Evolutionary conservation across 2,329 filamentous ascomycete species (phyloP).

Genomic region (Myrmaecium sp.): DNA sequence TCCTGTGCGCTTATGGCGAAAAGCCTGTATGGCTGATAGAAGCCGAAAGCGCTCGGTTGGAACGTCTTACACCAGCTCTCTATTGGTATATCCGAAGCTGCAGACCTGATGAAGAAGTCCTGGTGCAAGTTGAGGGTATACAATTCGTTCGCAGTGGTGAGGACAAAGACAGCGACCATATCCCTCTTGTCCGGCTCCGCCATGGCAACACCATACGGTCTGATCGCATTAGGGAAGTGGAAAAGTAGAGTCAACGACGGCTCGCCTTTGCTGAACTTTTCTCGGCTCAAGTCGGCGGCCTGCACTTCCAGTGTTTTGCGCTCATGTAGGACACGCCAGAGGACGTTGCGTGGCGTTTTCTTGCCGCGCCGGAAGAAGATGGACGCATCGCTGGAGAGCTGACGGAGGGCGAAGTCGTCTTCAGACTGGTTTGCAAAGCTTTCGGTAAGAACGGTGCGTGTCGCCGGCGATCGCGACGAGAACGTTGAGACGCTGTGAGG

Average conservation of each 20-base stretch:
- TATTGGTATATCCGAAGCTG: slow-evolving; percentile 55
- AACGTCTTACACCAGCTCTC: slow-evolving; percentile 61
- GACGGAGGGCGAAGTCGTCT: slow-evolving; percentile 51
- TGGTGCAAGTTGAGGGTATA: slow-evolving; percentile 72
- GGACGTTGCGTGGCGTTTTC: slow-evolving; percentile 63
- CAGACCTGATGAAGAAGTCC: slow-evolving; percentile 59
- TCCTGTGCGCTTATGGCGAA: slow-evolving; percentile 56
- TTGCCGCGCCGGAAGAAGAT: slow-evolving; percentile 70
- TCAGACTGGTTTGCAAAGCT: slow-evolving; percentile 41
- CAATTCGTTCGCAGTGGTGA: slow-evolving; percentile 63
- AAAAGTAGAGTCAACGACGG: slow-evolving; percentile 62
- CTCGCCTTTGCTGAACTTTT: slow-evolving; percentile 40
- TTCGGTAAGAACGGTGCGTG: slow-evolving; percentile 21
- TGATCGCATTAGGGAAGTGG: slow-evolving; percentile 55
- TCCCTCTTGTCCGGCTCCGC: slow-evolving; percentile 66
- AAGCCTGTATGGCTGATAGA: slow-evolving; percentile 67
- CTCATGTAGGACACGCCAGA: slow-evolving; percentile 79
- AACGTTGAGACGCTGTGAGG: slow-evolving; percentile 17
- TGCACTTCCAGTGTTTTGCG: slow-evolving; percentile 68
- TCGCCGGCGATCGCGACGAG: slow-evolving; percentile 13
- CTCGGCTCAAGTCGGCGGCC: slow-evolving; percentile 60
- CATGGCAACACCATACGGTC: slow-evolving; percentile 63
- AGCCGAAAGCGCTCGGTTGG: slow-evolving; percentile 53
- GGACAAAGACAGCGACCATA: slow-evolving; percentile 58
- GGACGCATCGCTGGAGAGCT: slow-evolving; percentile 54